Conservation (phyloP, 2,329 filamentous ascomycete species). For the Diaporthe batatas region DNA sequence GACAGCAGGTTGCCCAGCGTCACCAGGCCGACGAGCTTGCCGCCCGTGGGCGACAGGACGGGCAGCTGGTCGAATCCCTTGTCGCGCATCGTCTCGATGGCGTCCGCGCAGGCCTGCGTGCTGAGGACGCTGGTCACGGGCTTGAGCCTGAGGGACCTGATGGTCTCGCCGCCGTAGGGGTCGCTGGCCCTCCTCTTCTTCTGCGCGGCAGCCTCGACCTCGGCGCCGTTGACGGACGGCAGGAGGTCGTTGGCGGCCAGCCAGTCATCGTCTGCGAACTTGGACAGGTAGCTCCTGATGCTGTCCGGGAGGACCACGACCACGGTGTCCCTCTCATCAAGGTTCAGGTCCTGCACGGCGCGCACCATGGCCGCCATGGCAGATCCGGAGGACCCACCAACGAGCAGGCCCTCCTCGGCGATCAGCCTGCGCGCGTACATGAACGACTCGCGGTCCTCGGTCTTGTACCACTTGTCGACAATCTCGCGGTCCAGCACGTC, state of each 20-base stretch:
- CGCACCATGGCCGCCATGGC: slow-evolving; percentile 86
- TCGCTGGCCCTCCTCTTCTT: slow-evolving; percentile 65
- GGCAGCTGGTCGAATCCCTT: slow-evolving; percentile 98
- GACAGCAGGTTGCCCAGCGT: slow-evolving; percentile 95
- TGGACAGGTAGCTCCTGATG: slow-evolving; percentile 96
- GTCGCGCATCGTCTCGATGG: slow-evolving; percentile 98
- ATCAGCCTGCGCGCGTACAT: slow-evolving; percentile 90
- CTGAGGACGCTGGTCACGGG: slow-evolving; percentile 88
- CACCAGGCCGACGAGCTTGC: slow-evolving; percentile 87
- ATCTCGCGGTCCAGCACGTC: slow-evolving; percentile 85
- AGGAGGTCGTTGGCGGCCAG: slow-evolving; percentile 95
- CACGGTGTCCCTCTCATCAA: slow-evolving; percentile 86
- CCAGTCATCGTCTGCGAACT: slow-evolving; percentile 99
- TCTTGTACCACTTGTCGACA: slow-evolving; percentile 99
- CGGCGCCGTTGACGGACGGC: slow-evolving; percentile 63
- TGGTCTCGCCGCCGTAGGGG: slow-evolving; percentile 82
- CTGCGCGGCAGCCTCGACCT: slow-evolving; percentile 59
- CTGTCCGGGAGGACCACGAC: slow-evolving; percentile 95
- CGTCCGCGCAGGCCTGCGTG: slow-evolving; percentile 81
- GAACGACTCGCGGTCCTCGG: slow-evolving; percentile 92
- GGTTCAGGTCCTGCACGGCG: slow-evolving; percentile 80
- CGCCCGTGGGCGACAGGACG: slow-evolving; percentile 78
- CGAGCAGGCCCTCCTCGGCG: slow-evolving; percentile 91
- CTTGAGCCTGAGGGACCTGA: slow-evolving; percentile 88
- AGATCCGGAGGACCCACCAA: slow-evolving; percentile 93